Base-by-base conservation (phyloP, 306 rosid species). In the Luffa aegyptiaca region DNA sequence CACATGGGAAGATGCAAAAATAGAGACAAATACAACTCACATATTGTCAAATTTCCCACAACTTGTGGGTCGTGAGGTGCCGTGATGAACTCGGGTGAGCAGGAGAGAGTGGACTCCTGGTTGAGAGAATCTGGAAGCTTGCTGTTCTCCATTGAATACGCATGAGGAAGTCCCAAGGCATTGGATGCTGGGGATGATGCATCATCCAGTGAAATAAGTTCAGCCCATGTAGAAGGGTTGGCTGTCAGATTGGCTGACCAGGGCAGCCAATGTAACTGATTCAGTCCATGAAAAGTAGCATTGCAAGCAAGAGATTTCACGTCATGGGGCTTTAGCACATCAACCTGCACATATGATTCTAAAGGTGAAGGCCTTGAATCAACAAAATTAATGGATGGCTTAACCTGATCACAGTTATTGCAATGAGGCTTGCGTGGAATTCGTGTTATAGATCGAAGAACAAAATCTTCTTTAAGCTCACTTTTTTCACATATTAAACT, bases 201-300 rank as follows among this genome's bases (percentile, higher is more conserved):
- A 61, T 86, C 84, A 80, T 87, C 87, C 9, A 82, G 81, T 45
- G 86, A 86, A 80, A 86, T 81, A 76, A 84, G 87, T 82, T 88
- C 92, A 66, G 85, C 82, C 26, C 80, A 79, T 75, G 84, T 83
- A 76, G 75, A 85, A 86, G 77, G 79, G 13, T 57, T 49, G 51
- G 87, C 78, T 61, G 75, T 83, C 66, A 72, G 84, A 83, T 78
- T 80, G 70, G 35, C 70, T 80, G 81, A 49, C 48, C 48, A 18
- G 26, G 73, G 82, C 69, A 82, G 79, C 88, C 77, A 83, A 53
- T 87, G 68, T 55, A 72, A 76, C 59, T 88, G 87, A 77, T 26
- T 77, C 21, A 80, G 64, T 73, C 81, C 63, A 85, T 74, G 72
- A 39, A 75, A 79, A 79, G 14, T 53, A 74, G 80, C 80, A 81